Conservation (phyloP, 2,329 filamentous ascomycete genomes). For the Arthrobotrys entomopaga region DNA sequence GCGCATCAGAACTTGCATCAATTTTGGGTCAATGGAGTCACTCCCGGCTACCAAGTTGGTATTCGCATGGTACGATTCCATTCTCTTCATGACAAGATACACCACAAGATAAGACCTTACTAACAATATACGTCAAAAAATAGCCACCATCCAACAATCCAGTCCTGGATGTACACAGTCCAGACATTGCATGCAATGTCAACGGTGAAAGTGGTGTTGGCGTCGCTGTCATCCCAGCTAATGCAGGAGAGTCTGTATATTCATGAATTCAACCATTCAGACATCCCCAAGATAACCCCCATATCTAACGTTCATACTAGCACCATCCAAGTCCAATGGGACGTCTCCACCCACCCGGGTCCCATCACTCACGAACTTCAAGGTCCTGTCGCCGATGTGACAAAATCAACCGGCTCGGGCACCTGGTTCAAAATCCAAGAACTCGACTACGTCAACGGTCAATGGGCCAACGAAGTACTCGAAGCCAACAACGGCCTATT, state of each 20-base stretch:
- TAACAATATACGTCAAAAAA: conserved; percentile 9
- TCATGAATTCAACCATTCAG: too few relatives aligned
- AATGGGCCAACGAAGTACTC: conserved; percentile 60
- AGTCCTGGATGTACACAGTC: conserved; percentile 48
- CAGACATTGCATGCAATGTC: conserved; percentile 52
- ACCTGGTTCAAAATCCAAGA: conserved; percentile 61
- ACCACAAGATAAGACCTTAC: conserved; percentile 2
- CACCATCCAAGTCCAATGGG: conserved; percentile 61
- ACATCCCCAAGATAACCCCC: conserved; percentile 59
- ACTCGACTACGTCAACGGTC: conserved; percentile 58
- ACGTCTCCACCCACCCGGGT: conserved; percentile 62
- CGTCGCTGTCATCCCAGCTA: conserved; percentile 60
- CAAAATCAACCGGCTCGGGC: conserved; percentile 59
- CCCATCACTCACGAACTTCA: conserved; percentile 63
- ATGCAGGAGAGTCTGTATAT: conserved; percentile 42
- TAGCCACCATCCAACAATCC: conserved; percentile 53
- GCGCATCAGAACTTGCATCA: conserved; percentile 64
- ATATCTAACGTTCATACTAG: conserved; percentile 57
- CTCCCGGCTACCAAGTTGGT: conserved; percentile 55
- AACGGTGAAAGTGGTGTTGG: conserved; percentile 55
- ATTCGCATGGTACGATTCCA: conserved; percentile 52
- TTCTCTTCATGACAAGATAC: not conserved
- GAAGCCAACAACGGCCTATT: conserved; percentile 55
- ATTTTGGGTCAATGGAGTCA: conserved; percentile 63
- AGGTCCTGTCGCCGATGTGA: conserved; percentile 59